Evolutionary conservation across 2,329 filamentous ascomycete genomes (phyloP).

Genomic region (Alternaria alternata): DNA sequence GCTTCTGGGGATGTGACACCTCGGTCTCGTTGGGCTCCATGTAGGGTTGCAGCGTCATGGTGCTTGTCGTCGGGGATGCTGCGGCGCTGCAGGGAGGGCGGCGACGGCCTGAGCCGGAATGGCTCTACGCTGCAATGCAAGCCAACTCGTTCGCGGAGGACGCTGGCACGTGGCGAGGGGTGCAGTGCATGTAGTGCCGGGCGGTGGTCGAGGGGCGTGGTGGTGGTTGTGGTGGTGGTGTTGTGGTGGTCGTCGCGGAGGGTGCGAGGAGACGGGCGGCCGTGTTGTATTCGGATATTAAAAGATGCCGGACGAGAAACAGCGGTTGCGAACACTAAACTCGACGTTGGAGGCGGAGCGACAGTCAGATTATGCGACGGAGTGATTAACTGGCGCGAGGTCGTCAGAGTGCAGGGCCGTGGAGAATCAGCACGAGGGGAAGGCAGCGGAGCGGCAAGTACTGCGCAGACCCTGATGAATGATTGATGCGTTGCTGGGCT

Average conservation of each 20-base stretch:
- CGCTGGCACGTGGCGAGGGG: slow-evolving; percentile 9
- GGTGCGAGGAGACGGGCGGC: slow-evolving; percentile 24
- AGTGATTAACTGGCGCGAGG: slow-evolving; percentile 17
- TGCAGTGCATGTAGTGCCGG: slow-evolving; percentile 15
- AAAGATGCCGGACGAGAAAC: slow-evolving; percentile 19
- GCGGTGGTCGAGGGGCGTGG: slow-evolving; percentile 15
- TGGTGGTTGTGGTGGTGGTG: slow-evolving; percentile 21
- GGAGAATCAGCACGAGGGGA: slow-evolving; percentile 5
- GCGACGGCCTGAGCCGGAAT: slow-evolving; percentile 50
- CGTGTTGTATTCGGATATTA: slow-evolving; percentile 16
- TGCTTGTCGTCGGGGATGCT: slow-evolving; percentile 31
- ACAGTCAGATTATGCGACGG: slow-evolving; percentile 16
- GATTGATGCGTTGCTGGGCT: slow-evolving; percentile 1
- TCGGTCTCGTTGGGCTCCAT: slow-evolving; percentile 55
- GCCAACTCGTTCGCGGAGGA: slow-evolving; percentile 40
- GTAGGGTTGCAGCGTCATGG: slow-evolving; percentile 26
- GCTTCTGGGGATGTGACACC: slow-evolving; percentile 71
- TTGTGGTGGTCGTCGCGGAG: slow-evolving; percentile 16
- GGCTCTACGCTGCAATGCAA: slow-evolving; percentile 40
- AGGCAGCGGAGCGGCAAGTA: slow-evolving; percentile 9
- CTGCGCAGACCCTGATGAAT: slow-evolving; percentile 5
- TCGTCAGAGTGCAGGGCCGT: slow-evolving; percentile 1
- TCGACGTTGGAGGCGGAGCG: slow-evolving; percentile 18
- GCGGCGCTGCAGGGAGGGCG: slow-evolving; percentile 33
- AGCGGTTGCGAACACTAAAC: slow-evolving; percentile 17